Evolutionary conservation across 371 early-diverging fungal species (phyloP).

Genomic region (Synchytrium microbalum): DNA sequence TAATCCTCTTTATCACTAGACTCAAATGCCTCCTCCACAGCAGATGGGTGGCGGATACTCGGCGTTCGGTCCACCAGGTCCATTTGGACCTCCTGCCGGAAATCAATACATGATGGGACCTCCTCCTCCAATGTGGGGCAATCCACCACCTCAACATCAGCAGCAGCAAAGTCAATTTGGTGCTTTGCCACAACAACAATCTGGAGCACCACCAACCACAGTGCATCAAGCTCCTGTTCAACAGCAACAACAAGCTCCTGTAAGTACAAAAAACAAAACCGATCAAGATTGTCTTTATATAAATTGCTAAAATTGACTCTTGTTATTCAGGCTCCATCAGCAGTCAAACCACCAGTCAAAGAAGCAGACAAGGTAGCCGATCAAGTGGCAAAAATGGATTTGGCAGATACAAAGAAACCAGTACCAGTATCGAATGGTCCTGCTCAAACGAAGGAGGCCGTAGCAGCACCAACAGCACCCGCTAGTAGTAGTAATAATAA

Average conservation of each 20-base stretch:
- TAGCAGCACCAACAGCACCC: too few relatives aligned
- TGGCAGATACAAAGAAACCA: not conserved
- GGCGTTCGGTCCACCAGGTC: not conserved
- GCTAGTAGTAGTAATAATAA: not conserved
- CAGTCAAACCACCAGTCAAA: not conserved
- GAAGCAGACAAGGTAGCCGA: not conserved
- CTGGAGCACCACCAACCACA: not conserved
- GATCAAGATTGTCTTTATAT: not conserved
- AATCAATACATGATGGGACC: not conserved
- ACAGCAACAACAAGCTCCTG: not conserved
- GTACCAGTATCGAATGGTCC: not conserved
- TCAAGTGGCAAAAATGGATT: not conserved
- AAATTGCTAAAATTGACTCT: not conserved
- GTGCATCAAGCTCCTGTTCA: not conserved
- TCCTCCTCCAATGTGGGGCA: not conserved
- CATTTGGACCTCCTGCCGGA: not conserved
- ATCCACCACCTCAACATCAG: not conserved
- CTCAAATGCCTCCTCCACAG: slow-evolving; percentile 10
- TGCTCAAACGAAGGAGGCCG: too few relatives aligned
- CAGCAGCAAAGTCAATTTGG: not conserved
- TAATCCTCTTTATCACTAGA: slow-evolving; percentile 13
- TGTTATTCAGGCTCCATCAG: not conserved
- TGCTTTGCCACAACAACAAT: not conserved
- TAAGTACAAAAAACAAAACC: not conserved
- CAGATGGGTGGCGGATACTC: not conserved